These are phyloP conservation scores for Mastigamoeba balamuthi DNA, from an alignment of 78 protist species.

Conservation along the genomic window DNA sequence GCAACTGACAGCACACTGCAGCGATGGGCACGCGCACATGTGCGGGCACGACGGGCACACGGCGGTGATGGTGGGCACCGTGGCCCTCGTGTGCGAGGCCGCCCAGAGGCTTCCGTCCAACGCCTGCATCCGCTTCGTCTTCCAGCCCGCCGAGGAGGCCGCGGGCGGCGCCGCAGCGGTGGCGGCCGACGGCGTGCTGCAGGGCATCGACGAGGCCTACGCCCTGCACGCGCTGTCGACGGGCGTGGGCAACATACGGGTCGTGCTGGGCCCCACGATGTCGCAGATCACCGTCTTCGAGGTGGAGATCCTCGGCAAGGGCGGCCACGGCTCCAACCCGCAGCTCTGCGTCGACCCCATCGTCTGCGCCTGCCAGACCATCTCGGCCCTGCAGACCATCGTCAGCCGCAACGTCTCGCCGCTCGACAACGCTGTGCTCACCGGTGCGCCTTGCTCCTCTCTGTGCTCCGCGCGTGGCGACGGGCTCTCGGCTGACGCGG, in stretches of 20 bases:
- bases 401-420: not conserved
- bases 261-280: not conserved
- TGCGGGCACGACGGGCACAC: not conserved
- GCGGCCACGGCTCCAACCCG: not conserved
- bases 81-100: not conserved
- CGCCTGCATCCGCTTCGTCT: not conserved
- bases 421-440: too few relatives aligned
- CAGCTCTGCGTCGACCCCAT: not conserved
- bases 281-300: not conserved
- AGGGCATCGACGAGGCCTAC: not conserved
- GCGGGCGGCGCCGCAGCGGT: not conserved
- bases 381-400: not conserved
- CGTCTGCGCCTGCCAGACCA: not conserved
- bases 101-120: not conserved
- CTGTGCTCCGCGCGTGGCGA: too few relatives aligned
- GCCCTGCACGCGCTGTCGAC: not conserved
- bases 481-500: too few relatives aligned
- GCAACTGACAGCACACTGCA: too few relatives aligned
- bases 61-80: not conserved
- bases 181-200: not conserved
- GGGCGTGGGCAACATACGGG: not conserved
- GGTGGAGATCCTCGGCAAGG: not conserved
- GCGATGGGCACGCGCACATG: not conserved
- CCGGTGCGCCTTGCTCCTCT: too few relatives aligned
- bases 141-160: not conserved